A percentile compares a stretch with the other conserved stretches of the same genome.
Conservation (phyloP, 1,284 basidiomycete species). For the Boletellus dicymbophilus region DNA sequence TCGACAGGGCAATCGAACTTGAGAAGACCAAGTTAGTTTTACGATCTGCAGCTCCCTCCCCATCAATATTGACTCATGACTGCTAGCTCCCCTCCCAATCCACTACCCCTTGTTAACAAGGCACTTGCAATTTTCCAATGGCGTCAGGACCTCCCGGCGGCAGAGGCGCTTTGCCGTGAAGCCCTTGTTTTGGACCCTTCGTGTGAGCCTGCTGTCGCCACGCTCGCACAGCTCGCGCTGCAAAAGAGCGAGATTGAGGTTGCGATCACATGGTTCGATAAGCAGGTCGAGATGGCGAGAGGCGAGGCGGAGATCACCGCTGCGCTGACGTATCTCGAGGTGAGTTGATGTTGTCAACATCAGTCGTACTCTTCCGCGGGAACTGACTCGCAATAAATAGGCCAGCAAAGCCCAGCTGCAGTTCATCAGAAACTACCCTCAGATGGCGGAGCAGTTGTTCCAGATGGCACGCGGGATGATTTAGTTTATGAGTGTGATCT, state of each 20-base stretch:
- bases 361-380: constrained; percentile 3
- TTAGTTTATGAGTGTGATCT: constrained; percentile 14
- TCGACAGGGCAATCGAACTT: constrained; percentile 90
- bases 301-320: constrained; percentile 91
- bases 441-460: constrained; percentile 68
- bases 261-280: constrained; percentile 88
- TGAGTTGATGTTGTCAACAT: constrained; percentile 33
- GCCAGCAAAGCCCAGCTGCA: constrained; percentile 81
- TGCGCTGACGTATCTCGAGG: constrained; percentile 87
- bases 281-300: constrained; percentile 84
- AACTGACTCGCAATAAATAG: constrained; percentile 40
- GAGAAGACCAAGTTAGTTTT: constrained; percentile 72
- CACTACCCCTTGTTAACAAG: constrained; percentile 97
- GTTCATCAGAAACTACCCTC: constrained; percentile 82
- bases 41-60: not conserved
- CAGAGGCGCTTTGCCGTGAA: constrained; percentile 86
- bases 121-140: constrained; percentile 95
- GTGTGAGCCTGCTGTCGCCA: constrained; percentile 96
- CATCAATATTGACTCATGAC: constrained; percentile 1
- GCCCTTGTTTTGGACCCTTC: constrained; percentile 89
- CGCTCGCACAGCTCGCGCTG: constrained; percentile 90
- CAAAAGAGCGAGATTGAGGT: constrained; percentile 91
- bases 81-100: constrained; percentile 69
- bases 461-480: constrained; percentile 50
- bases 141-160: constrained; percentile 87